phyloP scores from a whole-genome alignment of 2,329 filamentous ascomycete genomes.

The Akanthomyces lecanii region DNA sequence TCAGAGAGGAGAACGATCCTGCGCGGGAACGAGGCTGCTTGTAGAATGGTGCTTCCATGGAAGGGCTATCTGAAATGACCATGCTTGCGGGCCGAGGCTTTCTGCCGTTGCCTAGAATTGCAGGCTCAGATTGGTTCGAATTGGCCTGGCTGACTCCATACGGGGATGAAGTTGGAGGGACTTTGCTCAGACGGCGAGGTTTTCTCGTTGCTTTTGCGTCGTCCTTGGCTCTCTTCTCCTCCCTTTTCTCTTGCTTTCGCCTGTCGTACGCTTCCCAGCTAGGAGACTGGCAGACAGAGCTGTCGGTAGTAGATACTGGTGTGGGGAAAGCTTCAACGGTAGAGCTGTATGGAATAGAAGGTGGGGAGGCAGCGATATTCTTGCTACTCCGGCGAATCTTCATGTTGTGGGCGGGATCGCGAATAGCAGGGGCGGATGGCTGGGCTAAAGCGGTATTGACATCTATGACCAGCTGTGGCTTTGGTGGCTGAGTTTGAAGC shows the following conservation, averaged over 20 bases:
- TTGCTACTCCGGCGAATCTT: conserved; percentile 8
- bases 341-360: conserved; percentile 16
- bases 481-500: conserved; percentile 6
- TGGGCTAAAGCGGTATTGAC: not conserved
- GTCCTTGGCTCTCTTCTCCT: conserved; percentile 38
- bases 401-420: conserved; percentile 1
- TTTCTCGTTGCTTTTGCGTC: conserved; percentile 34
- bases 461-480: conserved; percentile 14
- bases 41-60: conserved; percentile 18
- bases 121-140: conserved; percentile 20
- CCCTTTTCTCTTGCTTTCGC: conserved; percentile 51
- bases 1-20: conserved; percentile 34
- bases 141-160: conserved; percentile 18
- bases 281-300: conserved; percentile 55
- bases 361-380: not conserved
- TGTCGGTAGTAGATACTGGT: conserved; percentile 20
- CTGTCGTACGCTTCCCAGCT: conserved; percentile 57
- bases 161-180: conserved; percentile 25
- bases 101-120: conserved; percentile 18
- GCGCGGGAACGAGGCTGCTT: conserved; percentile 30
- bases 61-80: conserved; percentile 14
- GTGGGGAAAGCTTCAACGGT: conserved; percentile 8
- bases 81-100: conserved; percentile 20
- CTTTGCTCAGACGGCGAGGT: conserved; percentile 30
- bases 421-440: not conserved